Percentiles rank a stretch among this genome's conserved stretches.
phyloP scores from a whole-genome alignment of 2,329 filamentous ascomycete genomes.

The Aspergillus pseudoviridinutans region DNA sequence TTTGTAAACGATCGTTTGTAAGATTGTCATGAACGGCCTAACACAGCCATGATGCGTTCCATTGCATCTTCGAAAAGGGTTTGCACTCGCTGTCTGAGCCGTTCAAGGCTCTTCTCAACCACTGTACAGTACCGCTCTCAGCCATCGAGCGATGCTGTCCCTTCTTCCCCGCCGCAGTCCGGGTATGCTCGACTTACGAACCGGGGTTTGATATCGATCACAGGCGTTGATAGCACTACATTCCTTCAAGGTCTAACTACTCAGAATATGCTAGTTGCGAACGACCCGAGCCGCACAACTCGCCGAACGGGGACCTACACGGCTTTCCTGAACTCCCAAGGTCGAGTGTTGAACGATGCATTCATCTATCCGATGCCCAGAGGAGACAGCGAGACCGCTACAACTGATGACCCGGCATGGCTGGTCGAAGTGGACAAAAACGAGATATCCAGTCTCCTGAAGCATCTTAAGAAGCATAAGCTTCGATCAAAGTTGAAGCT shows the following conservation, averaged over 20 bases:
- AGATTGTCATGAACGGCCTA: neutral
- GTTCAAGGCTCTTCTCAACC: constrained; percentile 29
- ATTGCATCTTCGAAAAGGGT: constrained; percentile 18
- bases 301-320: constrained; percentile 63
- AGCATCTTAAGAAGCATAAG: constrained; percentile 80
- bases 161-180: constrained; percentile 36
- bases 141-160: constrained; percentile 20
- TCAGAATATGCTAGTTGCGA: constrained; percentile 57
- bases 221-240: constrained; percentile 72
- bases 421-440: constrained; percentile 77
- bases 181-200: constrained; percentile 58
- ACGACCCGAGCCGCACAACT: constrained; percentile 34
- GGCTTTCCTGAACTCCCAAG: constrained; percentile 80
- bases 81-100: constrained; percentile 28
- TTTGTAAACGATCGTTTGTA: constrained; percentile 19
- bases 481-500: constrained; percentile 74
- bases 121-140: constrained; percentile 13
- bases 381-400: constrained; percentile 17
- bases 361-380: constrained; percentile 71
- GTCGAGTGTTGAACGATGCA: constrained; percentile 80
- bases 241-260: constrained; percentile 90
- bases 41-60: constrained; percentile 30
- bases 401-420: constrained; percentile 47
- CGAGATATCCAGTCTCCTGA: constrained; percentile 59
- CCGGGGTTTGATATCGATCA: constrained; percentile 73